These are phyloP conservation scores for Pholiota molesta DNA, from an alignment of 768 basidiomycete species.

Conservation along the genomic window DNA sequence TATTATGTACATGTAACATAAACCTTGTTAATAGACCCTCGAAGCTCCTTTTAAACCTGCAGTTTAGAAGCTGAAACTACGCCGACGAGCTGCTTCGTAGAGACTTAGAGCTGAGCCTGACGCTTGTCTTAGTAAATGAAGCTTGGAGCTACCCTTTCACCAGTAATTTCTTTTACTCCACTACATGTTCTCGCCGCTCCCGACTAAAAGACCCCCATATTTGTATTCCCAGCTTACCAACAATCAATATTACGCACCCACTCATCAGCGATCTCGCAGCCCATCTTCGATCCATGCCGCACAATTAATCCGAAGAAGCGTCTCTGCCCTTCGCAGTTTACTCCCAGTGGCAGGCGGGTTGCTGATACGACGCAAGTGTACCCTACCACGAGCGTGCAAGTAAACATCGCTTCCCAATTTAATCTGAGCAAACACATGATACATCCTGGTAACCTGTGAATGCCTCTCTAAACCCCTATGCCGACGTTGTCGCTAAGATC, in stretches of 20 bases:
- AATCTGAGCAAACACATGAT: neutral
- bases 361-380: too few species aligned
- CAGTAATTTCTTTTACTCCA: neutral
- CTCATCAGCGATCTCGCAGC: neutral
- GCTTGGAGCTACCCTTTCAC: neutral
- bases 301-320: conserved; percentile 1
- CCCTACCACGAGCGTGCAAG: neutral
- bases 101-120: neutral
- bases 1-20: conserved; percentile 2
- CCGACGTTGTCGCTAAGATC: neutral
- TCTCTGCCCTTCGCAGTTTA: neutral
- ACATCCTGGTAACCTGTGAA: neutral
- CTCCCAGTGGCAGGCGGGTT: neutral
- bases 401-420: neutral
- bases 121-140: too few species aligned
- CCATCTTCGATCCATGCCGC: neutral
- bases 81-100: neutral
- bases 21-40: neutral
- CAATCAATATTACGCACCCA: neutral
- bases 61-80: neutral
- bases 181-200: neutral
- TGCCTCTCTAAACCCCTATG: neutral
- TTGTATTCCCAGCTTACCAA: neutral
- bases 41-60: neutral
- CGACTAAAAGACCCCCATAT: neutral